These are phyloP conservation scores for Gnomoniopsis smithogilvyi DNA, from an alignment of 2,329 filamentous ascomycete species.

Conservation along the genomic window DNA sequence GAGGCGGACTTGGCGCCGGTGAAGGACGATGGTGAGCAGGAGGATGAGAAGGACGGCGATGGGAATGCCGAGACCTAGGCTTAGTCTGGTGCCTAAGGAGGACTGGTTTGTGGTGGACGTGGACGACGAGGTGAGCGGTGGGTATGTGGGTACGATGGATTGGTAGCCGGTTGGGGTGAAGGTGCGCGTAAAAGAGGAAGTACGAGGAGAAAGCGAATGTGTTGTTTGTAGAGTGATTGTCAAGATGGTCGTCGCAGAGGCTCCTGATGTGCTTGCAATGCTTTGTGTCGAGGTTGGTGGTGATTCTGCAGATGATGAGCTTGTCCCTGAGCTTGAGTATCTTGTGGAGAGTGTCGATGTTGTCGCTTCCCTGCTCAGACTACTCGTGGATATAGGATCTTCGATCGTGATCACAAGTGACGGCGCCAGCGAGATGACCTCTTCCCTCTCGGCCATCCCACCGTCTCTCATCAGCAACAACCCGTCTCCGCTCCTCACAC, in stretches of 20 bases:
- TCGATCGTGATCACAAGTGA: neutral
- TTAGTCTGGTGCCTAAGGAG: constrained; percentile 9
- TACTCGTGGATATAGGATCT: neutral
- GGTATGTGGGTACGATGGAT: neutral
- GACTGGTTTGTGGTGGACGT: neutral
- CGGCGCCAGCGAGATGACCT: neutral
- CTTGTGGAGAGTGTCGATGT: neutral
- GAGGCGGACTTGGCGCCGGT: constrained; percentile 10
- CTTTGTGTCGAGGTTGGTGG: neutral
- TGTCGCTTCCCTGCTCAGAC: neutral
- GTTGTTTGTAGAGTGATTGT: neutral
- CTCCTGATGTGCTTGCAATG: neutral
- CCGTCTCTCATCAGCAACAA: neutral
- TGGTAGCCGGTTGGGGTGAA: neutral
- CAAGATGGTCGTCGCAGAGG: neutral
- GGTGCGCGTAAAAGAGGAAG: neutral
- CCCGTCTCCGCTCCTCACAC: neutral
- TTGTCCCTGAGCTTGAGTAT: neutral
- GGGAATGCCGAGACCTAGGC: constrained; percentile 15
- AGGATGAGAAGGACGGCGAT: constrained; percentile 6
- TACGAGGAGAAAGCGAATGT: neutral
- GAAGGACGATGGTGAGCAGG: neutral
- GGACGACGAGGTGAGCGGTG: neutral
- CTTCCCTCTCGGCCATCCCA: neutral
- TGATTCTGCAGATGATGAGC: neutral